These are phyloP conservation scores for Neurospora sp. DNA, from an alignment of 495 filamentous ascomycete species.

Conservation along the genomic window DNA sequence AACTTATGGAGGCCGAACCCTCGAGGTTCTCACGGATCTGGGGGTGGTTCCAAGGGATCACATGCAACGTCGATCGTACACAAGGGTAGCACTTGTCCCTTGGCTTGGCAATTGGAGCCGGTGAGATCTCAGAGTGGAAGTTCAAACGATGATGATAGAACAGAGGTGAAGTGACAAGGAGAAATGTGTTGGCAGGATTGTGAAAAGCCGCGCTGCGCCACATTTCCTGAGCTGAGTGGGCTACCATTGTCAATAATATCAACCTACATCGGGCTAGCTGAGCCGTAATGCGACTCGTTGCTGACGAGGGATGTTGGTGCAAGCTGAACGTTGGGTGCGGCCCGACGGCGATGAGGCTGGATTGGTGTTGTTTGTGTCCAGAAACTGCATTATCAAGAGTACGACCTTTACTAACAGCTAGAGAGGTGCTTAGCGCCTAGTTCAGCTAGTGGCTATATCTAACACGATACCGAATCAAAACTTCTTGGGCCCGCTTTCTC, in stretches of 20 bases:
- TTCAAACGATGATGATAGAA: neutral
- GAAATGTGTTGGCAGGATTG: neutral
- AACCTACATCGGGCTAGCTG: neutral
- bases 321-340: neutral
- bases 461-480: neutral
- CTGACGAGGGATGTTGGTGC: neutral
- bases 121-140: neutral
- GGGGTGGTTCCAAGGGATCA: neutral
- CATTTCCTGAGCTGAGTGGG: neutral
- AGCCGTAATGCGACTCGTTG: neutral
- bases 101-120: neutral
- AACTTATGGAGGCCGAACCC: neutral
- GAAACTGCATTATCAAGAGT: neutral
- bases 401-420: neutral
- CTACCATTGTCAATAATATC: neutral
- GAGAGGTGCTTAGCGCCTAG: accelerated
- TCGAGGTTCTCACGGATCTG: neutral
- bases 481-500: neutral
- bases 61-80: neutral
- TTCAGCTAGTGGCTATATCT: neutral
- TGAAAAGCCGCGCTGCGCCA: neutral
- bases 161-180: too few species aligned
- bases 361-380: neutral
- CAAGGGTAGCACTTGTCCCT: neutral
- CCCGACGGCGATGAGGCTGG: neutral